phyloP scores from a whole-genome alignment of 73 alveolate species.

The Paramecium octaurelia region DNA sequence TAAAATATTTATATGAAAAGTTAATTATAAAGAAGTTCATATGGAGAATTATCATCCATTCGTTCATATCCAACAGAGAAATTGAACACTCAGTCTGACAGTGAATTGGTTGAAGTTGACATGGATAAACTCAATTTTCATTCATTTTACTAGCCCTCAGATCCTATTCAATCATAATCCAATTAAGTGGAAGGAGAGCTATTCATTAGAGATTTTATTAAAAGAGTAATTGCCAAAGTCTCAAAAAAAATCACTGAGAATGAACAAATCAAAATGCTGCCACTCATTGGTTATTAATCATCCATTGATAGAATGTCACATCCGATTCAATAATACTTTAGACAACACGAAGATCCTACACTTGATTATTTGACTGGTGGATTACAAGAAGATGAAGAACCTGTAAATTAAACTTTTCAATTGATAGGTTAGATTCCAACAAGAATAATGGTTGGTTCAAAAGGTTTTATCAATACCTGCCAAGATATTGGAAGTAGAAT shows the following conservation, averaged over 20 bases:
- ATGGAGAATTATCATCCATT: conserved; percentile 14
- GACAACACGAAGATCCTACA: neutral
- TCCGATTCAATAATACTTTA: neutral
- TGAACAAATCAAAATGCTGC: neutral
- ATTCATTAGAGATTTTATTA: neutral
- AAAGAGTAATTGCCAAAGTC: neutral
- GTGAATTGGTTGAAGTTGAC: conserved; percentile 6
- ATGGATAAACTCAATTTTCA: neutral
- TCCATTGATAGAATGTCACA: neutral
- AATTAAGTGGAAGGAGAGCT: neutral
- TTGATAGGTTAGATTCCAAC: neutral
- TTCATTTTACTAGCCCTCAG: neutral
- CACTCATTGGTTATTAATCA: neutral
- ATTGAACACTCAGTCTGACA: neutral
- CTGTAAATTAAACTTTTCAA: neutral
- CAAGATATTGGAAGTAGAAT: neutral
- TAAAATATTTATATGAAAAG: conserved; percentile 19
- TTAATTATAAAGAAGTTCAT: conserved; percentile 7
- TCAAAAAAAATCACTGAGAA: neutral
- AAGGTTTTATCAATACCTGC: neutral
- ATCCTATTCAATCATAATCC: neutral
- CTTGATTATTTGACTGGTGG: neutral
- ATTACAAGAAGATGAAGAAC: conserved; percentile 36
- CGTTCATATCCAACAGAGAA: neutral
- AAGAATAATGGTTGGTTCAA: neutral